Conservation (phyloP, 2,329 filamentous ascomycete species). For the Dendrostoma leiphaemia region DNA sequence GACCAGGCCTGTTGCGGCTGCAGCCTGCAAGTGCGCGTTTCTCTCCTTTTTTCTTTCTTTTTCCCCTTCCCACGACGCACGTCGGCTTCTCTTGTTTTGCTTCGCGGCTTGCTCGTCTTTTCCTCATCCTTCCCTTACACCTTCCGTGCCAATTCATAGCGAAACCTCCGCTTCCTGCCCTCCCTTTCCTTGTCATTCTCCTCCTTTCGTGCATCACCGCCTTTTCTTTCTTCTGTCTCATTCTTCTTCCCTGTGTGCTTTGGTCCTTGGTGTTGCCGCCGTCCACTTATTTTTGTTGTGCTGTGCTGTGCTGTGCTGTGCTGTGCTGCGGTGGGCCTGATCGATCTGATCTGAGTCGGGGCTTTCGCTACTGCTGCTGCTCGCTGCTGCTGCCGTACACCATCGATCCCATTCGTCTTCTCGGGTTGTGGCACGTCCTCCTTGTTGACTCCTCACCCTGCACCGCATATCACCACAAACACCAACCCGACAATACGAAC, state of each 20-base stretch:
- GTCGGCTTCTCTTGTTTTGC: not conserved
- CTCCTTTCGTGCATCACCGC: constrained; percentile 16
- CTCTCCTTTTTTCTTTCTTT: constrained; percentile 15
- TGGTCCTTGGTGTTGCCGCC: constrained; percentile 12
- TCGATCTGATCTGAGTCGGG: constrained; percentile 2
- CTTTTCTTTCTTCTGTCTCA: constrained; percentile 14
- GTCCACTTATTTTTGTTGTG: constrained; percentile 1
- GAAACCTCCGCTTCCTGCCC: constrained; percentile 3
- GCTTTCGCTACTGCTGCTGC: too few species aligned
- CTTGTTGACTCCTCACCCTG: not conserved
- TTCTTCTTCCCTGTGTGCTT: not conserved
- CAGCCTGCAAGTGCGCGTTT: not conserved
- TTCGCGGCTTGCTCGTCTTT: not conserved
- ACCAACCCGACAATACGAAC: not conserved
- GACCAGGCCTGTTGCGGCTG: not conserved
- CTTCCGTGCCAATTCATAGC: constrained; percentile 5
- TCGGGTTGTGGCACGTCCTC: constrained; percentile 1
- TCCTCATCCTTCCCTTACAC: not conserved
- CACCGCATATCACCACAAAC: not conserved
- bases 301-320: not conserved
- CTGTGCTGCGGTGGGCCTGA: constrained; percentile 5
- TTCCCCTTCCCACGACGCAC: constrained; percentile 8
- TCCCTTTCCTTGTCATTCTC: constrained; percentile 7
- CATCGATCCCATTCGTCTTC: not conserved
- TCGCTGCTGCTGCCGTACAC: constrained; percentile 5